Evolutionary conservation across 352 stramenopile species (phyloP).

Genomic region (Phytophthora citrophthora): DNA sequence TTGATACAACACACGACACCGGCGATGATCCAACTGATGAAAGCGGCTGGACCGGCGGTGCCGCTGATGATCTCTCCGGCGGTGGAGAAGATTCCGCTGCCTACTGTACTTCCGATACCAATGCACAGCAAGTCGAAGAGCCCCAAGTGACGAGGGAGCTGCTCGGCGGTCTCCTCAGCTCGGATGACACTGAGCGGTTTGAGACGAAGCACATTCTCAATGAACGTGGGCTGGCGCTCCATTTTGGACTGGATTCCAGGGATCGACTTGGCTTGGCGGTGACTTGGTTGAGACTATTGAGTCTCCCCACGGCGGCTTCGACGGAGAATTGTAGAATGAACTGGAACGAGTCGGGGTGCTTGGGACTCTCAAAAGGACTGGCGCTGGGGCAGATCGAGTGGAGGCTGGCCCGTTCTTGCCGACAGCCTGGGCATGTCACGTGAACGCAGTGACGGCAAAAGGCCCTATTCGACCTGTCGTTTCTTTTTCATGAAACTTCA

Average conservation of each 20-base stretch:
- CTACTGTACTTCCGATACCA: conserved; percentile 92
- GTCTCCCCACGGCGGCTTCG: conserved; percentile 34
- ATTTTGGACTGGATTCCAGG: conserved; percentile 14
- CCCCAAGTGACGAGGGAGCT: conserved; percentile 70
- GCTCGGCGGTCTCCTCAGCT: conserved; percentile 71
- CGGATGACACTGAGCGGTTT: conserved; percentile 79
- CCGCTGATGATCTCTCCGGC: conserved; percentile 76
- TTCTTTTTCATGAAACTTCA: conserved; percentile 19
- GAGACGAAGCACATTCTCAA: conserved; percentile 65
- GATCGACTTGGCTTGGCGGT: conserved; percentile 1
- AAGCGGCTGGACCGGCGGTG: conserved; percentile 76
- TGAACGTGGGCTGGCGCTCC: conserved; percentile 46
- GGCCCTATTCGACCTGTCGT: conserved; percentile 15
- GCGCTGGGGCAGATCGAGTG: conserved; percentile 10
- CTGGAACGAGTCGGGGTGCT: conserved; percentile 4
- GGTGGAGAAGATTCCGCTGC: conserved; percentile 91
- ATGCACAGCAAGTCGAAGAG: conserved; percentile 93
- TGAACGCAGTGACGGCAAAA: conserved; percentile 7
- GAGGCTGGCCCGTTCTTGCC: conserved; percentile 17
- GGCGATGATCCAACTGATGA: conserved; percentile 83
- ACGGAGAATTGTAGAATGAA: conserved; percentile 28
- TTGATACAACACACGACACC: conserved; percentile 83
- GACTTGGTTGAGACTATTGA: conserved; percentile 8
- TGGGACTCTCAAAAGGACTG: conserved; percentile 1
- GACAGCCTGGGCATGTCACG: conserved; percentile 3